Base-by-base conservation (phyloP, 805 yeast species). In the Candida endomychidarum region DNA sequence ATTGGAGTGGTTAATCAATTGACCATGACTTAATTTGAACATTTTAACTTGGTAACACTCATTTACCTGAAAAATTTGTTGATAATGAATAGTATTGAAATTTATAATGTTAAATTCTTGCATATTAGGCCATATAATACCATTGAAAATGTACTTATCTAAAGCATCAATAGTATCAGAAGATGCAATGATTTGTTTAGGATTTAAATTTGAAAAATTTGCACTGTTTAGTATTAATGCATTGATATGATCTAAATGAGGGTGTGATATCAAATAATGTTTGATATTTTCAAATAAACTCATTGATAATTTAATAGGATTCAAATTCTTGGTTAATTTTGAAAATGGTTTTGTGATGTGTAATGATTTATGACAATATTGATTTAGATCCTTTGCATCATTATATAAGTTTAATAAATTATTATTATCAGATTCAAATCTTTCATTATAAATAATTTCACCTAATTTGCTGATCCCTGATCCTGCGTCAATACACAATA, bases 181-280 rank as follows among this genome's bases (percentile, higher is more conserved):
- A 2, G 80, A 59, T 0, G 88, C 95, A 46, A 68, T 75, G 3
- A 87, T 55, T 3, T 52, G 50, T 51, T 76, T 81, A 3, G 58
- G 49, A 28, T 36, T 44, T n/a, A 28, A 45, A 3, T 16, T 29
- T 2, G 48, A 25, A 39, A 76, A 70, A 11, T 73, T 69, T 0
- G 96, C 86, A 2, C 90, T 77, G 54, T 88, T 88, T 38, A 89
- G 61, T 0, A 82, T 77, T 34, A 89, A 54, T 0, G 83, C 86
- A 8, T 75, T 56, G 10, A 87, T 69, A 57, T 89, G 97, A 58
- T 89, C 97, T 37, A 89, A 55, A 60, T 89, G 97, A 0, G 91
- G 78, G 59, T 89, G 97, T 0, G 96, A 78, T 19, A 89, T 73
- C 34, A 82, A 63, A 47, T 73, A 78, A 22, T 64, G 64, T 6